Percentiles rank a stretch among this genome's conserved stretches.
Conservation (phyloP, 495 filamentous ascomycete species). For the Baudoinia panamericana region DNA sequence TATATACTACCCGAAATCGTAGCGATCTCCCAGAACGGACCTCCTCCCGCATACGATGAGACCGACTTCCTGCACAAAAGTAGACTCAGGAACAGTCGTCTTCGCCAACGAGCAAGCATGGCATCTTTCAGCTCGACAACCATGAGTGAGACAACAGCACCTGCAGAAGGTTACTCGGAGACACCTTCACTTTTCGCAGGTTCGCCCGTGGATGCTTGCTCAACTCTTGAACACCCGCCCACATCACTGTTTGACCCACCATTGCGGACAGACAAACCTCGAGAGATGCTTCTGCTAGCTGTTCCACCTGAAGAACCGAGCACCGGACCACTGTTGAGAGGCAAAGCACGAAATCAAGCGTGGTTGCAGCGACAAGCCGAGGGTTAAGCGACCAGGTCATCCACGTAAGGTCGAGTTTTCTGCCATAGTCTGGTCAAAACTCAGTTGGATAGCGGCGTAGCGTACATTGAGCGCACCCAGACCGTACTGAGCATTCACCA, state of each 20-base stretch:
- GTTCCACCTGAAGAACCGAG: neutral
- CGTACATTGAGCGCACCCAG: neutral
- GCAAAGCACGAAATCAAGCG: slow-evolving; percentile 1
- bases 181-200: neutral
- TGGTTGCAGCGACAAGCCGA: neutral
- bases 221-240: neutral
- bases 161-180: neutral
- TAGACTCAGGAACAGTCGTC: neutral
- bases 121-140: neutral
- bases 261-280: neutral
- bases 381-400: neutral
- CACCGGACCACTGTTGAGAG: neutral
- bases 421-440: neutral
- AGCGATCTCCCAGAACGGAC: neutral
- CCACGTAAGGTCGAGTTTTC: neutral
- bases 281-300: neutral
- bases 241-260: neutral
- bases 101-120: neutral
- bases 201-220: neutral
- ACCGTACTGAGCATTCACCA: neutral
- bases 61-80: neutral
- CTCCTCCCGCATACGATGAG: slow-evolving; percentile 1
- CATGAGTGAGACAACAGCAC: neutral
- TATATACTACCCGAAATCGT: neutral
- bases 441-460: neutral